Conservation (phyloP, 108 stramenopile genomes). For the Pseudonitzschia delicatissima region DNA sequence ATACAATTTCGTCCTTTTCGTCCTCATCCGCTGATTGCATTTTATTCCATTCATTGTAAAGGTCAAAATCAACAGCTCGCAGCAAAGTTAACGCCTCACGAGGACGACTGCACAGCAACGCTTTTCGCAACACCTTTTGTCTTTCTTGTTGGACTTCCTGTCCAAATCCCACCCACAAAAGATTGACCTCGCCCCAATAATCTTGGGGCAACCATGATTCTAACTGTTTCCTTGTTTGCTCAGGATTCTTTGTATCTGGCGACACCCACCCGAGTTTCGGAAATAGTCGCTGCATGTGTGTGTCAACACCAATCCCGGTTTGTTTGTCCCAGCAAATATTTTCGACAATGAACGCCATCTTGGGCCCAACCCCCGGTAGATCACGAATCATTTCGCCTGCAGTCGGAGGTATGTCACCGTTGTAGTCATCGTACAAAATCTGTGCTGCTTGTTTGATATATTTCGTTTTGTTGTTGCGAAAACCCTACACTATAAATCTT, state of each 20-base stretch:
- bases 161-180: slow-evolving; percentile 91
- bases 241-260: slow-evolving; percentile 62
- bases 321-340: slow-evolving; percentile 55
- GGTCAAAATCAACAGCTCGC: slow-evolving; percentile 61
- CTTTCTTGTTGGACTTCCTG: slow-evolving; percentile 88
- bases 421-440: slow-evolving; percentile 58
- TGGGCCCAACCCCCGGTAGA: slow-evolving; percentile 87
- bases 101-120: slow-evolving; percentile 60
- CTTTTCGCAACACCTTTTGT: slow-evolving; percentile 73
- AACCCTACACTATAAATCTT: slow-evolving; percentile 79
- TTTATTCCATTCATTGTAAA: slow-evolving; percentile 59
- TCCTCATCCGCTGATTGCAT: neutral
- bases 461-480: slow-evolving; percentile 94
- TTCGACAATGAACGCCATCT: slow-evolving; percentile 90
- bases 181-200: slow-evolving; percentile 76
- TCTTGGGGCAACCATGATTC: slow-evolving; percentile 85
- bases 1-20: neutral
- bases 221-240: slow-evolving; percentile 79
- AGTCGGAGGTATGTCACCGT: slow-evolving; percentile 76
- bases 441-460: slow-evolving; percentile 68
- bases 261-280: slow-evolving; percentile 77
- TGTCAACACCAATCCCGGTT: slow-evolving; percentile 91
- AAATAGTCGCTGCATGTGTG: slow-evolving; percentile 93
- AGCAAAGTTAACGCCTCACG: slow-evolving; percentile 60
- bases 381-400: slow-evolving; percentile 63